Evolutionary conservation across 306 rosid genomes (phyloP), one percentile per base, ranked within the genome.

Genomic region (Dryas drummondii): DNA sequence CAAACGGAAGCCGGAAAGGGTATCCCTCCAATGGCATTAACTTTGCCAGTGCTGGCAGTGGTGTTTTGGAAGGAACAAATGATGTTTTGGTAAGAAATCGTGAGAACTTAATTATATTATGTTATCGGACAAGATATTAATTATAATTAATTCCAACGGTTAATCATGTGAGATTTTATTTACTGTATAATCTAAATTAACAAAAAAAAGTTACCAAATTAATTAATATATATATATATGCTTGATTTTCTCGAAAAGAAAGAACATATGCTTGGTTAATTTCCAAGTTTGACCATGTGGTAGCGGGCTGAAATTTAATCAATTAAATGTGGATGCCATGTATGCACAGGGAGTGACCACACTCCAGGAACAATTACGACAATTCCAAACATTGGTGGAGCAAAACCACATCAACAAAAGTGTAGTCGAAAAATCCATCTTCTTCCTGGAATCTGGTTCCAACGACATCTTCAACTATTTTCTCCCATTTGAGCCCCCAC

Each of bases 21-120:
- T 85, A 81, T 76, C 88, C 88, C 19, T 68, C 80, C 22, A 82
- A 79, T 55, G 86, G 84, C 54, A 68, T 85, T 56, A 85, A 85
- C 75, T 82, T 85, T 45, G 86, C 88, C 14, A 85, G 86, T 64
- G 88, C 82, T n/a, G 88, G 86, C 41, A 85, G 88, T 55, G 86
- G 86, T 10, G 77, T 82, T 54, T 55, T 82, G 51, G 60, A 27
- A 3, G 51, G n/a, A 6, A 79, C 82, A 27, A 72, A 79, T 66
- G 14, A 47, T 48, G 7, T 60, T 4, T 41, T 47, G 81, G 88
- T 72, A 75, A 45, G 45, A 42, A 40, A 32, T 32, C 37, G 1
- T 32, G 3, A 32, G 37, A 32, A 22, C 0, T 22, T 22, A 22
- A 22, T 22, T 22, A 22, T 22, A 22, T 22, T 22, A 22, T 22